Conservation (phyloP, 1,139 yeast genomes). For the Lodderomyces beijingensis region DNA sequence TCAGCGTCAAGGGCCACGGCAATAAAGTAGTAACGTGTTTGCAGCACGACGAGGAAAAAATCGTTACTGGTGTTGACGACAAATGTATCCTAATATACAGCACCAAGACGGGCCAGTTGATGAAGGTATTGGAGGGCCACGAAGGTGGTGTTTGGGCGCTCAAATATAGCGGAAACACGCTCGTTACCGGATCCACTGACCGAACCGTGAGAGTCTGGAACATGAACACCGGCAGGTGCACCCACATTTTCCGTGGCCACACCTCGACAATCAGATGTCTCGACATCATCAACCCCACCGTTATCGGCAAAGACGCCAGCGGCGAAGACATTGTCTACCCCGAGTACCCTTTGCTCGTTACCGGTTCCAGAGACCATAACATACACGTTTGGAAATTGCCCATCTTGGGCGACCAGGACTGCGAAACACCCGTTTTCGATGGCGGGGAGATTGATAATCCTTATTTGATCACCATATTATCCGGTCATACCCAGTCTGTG, state of each 20-base stretch:
- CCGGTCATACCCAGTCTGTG: slow-evolving; percentile 86
- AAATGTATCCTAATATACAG: slow-evolving; percentile 77
- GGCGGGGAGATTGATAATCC: slow-evolving; percentile 50
- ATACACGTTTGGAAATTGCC: slow-evolving; percentile 89
- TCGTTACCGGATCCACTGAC: slow-evolving; percentile 91
- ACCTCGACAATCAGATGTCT: slow-evolving; percentile 90
- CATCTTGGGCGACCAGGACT: slow-evolving; percentile 33
- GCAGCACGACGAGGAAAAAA: slow-evolving; percentile 87
- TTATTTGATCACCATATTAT: slow-evolving; percentile 65
- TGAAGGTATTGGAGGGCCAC: slow-evolving; percentile 77
- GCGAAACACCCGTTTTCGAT: slow-evolving; percentile 37
- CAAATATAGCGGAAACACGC: slow-evolving; percentile 76
- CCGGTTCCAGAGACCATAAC: slow-evolving; percentile 91
- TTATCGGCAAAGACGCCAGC: slow-evolving; percentile 53
- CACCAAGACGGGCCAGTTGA: slow-evolving; percentile 64
- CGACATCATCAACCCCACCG: slow-evolving; percentile 71
- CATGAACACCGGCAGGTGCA: slow-evolving; percentile 65
- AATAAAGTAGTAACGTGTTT: slow-evolving; percentile 87
- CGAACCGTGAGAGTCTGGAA: slow-evolving; percentile 89
- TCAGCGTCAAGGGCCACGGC: slow-evolving; percentile 66
- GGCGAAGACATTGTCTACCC: slow-evolving; percentile 67
- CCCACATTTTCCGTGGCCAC: slow-evolving; percentile 86
- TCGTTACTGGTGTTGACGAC: slow-evolving; percentile 92
- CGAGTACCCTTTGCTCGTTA: slow-evolving; percentile 60
- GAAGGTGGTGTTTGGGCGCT: slow-evolving; percentile 99